phyloP scores from a whole-genome alignment of 257 asterid species.

The Penstemon newberryi region DNA sequence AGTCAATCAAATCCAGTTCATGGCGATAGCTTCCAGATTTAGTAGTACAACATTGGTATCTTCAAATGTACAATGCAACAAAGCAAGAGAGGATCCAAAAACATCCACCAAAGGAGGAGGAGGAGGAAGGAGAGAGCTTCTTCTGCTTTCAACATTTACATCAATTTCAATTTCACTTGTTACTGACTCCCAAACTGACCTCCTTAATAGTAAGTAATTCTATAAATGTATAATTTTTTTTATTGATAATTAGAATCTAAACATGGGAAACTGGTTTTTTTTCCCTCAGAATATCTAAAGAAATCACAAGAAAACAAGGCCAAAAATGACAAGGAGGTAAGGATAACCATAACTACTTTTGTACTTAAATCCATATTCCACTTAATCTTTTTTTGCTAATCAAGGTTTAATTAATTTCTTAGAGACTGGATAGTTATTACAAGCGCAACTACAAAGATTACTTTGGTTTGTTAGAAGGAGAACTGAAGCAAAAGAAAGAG shows the following conservation, averaged over 20 bases:
- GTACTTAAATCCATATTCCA: neutral
- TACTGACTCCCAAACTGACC: constrained; percentile 65
- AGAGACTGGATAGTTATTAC: constrained; percentile 80
- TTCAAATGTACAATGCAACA: constrained; percentile 28
- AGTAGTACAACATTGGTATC: constrained; percentile 23
- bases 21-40: constrained; percentile 42
- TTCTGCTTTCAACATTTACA: constrained; percentile 43
- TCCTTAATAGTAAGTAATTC: constrained; percentile 55
- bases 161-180: constrained; percentile 36
- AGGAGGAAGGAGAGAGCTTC: constrained; percentile 56
- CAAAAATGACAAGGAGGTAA: constrained; percentile 88
- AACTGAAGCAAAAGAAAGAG: constrained; percentile 59
- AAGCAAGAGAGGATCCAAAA: constrained; percentile 29
- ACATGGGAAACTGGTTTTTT: neutral
- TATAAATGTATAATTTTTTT: neutral
- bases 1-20: constrained; percentile 16
- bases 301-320: constrained; percentile 83
- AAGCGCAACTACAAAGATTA: constrained; percentile 83
- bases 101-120: constrained; percentile 32
- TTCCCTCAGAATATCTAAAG: constrained; percentile 61
- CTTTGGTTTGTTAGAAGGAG: constrained; percentile 72
- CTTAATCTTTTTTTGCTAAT: neutral
- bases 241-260: neutral
- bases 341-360: neutral
- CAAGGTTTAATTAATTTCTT: neutral